These are phyloP conservation scores for Castanea sativa DNA, from an alignment of 306 rosid species.

Conservation along the genomic window DNA sequence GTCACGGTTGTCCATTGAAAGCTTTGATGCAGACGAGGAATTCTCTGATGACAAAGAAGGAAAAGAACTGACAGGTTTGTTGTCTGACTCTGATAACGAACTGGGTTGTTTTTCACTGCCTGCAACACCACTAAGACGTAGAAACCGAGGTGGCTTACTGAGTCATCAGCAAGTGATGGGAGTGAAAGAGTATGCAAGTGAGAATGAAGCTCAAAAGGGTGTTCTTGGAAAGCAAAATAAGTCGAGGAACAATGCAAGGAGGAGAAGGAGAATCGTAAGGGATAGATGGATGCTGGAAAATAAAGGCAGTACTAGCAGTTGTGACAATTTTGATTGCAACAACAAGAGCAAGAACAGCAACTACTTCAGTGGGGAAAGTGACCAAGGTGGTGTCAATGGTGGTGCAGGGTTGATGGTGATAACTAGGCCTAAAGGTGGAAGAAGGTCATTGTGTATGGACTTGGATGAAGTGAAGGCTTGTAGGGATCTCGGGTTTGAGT, in stretches of 20 bases:
- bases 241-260: slow-evolving; percentile 12
- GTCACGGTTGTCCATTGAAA: slow-evolving; percentile 53
- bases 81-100: slow-evolving; percentile 60
- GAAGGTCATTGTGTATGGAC: slow-evolving; percentile 63
- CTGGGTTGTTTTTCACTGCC: slow-evolving; percentile 55
- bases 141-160: slow-evolving; percentile 11
- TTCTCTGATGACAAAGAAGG: slow-evolving; percentile 25
- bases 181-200: slow-evolving; percentile 58
- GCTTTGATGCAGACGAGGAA: slow-evolving; percentile 56
- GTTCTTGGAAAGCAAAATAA: not conserved
- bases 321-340: slow-evolving; percentile 14
- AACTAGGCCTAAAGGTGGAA: slow-evolving; percentile 80
- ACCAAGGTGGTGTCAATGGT: slow-evolving; percentile 27
- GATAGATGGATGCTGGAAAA: slow-evolving; percentile 5
- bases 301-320: not conserved
- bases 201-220: slow-evolving; percentile 42
- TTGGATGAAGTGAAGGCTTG: slow-evolving; percentile 90
- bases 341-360: not conserved
- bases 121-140: slow-evolving; percentile 43
- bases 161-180: not conserved
- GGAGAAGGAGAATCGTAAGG: slow-evolving; percentile 29
- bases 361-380: slow-evolving; percentile 41
- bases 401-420: slow-evolving; percentile 49
- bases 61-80: slow-evolving; percentile 17
- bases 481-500: slow-evolving; percentile 82